phyloP scores from a whole-genome alignment of 2,329 filamentous ascomycete species.

The Trichoderma asperellum region DNA sequence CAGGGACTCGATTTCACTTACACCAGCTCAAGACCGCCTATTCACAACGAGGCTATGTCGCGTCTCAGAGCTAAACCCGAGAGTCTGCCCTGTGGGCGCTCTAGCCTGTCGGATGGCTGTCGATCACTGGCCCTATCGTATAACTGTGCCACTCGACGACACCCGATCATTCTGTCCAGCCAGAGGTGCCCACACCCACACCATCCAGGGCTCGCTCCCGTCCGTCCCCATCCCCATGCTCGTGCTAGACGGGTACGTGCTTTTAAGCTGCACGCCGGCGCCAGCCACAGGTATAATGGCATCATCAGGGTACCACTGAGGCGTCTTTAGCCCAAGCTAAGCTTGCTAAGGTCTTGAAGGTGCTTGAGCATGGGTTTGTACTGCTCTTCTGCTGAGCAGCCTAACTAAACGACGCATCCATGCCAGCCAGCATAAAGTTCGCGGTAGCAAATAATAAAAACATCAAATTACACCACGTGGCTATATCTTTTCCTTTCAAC shows the following conservation, averaged over 20 bases:
- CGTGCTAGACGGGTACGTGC: neutral
- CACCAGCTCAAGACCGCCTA: constrained; percentile 11
- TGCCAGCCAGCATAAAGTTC: neutral
- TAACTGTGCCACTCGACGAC: constrained; percentile 4
- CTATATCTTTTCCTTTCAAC: neutral
- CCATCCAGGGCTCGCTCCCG: constrained; percentile 3
- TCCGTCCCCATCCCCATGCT: constrained; percentile 3
- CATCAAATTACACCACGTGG: constrained; percentile 9
- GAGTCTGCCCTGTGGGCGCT: constrained; percentile 23
- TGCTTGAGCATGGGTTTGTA: neutral
- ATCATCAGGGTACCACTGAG: constrained; percentile 1
- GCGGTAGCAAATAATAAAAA: neutral
- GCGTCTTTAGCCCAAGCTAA: neutral
- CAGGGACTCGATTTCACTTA: neutral
- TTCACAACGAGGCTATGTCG: constrained; percentile 27
- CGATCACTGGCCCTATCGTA: constrained; percentile 28
- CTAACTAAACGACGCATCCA: constrained; percentile 10
- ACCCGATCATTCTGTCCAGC: constrained; percentile 6
- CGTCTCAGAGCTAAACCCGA: constrained; percentile 9
- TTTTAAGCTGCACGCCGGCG: constrained; percentile 7
- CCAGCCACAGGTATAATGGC: constrained; percentile 12
- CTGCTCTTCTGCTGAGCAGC: neutral
- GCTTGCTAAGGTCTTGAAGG: neutral
- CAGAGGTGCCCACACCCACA: constrained; percentile 8
- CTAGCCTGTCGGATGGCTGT: constrained; percentile 23